Evolutionary conservation across 2,329 filamentous ascomycete species (phyloP), one percentile per base, ranked within the genome.

Genomic region (Colletotrichum graminicola): DNA sequence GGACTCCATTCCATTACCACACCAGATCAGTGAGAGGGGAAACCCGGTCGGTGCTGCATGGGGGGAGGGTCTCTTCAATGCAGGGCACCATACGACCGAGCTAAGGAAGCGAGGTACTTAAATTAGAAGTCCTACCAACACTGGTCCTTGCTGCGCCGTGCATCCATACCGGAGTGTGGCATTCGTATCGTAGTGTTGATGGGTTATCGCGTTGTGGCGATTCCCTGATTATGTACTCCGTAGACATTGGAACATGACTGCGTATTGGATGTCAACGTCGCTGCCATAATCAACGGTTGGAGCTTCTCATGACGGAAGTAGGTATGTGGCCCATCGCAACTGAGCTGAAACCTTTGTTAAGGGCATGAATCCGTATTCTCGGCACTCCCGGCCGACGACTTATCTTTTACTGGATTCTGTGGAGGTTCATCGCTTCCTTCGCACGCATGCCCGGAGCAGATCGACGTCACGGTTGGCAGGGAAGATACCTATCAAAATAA

Each of bases 1-100:
- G 54, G 59, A 62, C 43, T 47, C 68, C 68, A 52, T 67, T 68
- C 51, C 43, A 62, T 63, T 63, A 67, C 57, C 57, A 67, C 52
- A 68, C 39, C 29, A 39, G 68, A 63, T 63, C 59, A 10, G 43
- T 39, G 23, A 18, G 41, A 29, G 68, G 57, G 52, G 68, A 57
- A 62, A 67, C 51, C 52, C 45, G 26, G 32, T 4, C 2, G 29
- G 29, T 29, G 23, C 51, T 52, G 29, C 45, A 59, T 56, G 56
- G 57, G 49, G 52, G 49, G 65, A 51, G 39, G 49, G 67, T 56
- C 55, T 55, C 55, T 41, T 43, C 62, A 6, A 63, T 68, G 64
- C 55, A 61, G 62, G 67, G 63, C 36, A 62, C 41, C 39, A 32
- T 26, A 36, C 26, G 49, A 47, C 43, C 6, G 41, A 51, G 57